Conservation (phyloP, 1,284 basidiomycete species). For the Puccinia polysora region DNA sequence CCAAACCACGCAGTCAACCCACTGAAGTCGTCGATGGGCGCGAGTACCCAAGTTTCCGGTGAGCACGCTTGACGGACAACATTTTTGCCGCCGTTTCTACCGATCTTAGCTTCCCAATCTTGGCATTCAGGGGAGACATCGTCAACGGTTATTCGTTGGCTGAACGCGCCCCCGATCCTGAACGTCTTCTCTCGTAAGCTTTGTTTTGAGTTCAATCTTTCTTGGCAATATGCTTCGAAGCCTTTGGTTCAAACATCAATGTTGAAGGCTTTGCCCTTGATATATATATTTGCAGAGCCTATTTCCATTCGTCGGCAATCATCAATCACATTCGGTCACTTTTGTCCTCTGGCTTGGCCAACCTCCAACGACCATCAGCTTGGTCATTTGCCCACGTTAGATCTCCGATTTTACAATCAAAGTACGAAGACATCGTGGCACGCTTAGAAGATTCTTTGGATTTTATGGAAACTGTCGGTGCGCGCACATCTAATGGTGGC, state of each 20-base stretch:
- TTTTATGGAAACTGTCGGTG: conserved; percentile 83
- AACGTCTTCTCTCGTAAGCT: conserved; percentile 64
- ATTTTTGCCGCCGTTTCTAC: conserved; percentile 13
- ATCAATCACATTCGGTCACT: conserved; percentile 86
- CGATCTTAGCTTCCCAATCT: neutral
- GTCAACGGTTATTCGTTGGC: conserved; percentile 72
- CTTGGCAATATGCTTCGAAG: neutral
- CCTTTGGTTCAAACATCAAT: neutral
- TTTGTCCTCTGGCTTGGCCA: conserved; percentile 81
- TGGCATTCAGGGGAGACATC: conserved; percentile 75
- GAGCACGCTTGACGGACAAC: conserved; percentile 44
- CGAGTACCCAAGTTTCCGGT: conserved; percentile 69
- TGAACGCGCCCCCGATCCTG: conserved; percentile 80
- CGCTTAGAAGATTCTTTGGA: conserved; percentile 84
- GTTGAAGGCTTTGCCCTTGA: neutral
- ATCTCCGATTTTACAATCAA: conserved; percentile 66
- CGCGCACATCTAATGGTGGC: conserved; percentile 56
- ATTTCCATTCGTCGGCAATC: conserved; percentile 91
- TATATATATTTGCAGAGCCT: conserved; percentile 61
- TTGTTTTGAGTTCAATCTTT: conserved; percentile 55
- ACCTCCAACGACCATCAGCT: conserved; percentile 76
- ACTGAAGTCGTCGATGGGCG: conserved; percentile 60
- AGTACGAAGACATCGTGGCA: conserved; percentile 79
- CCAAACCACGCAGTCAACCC: conserved; percentile 83
- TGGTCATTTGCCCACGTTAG: conserved; percentile 93